Conservation (phyloP, 176 grass and related monocot genomes). For the Secale cereale region DNA sequence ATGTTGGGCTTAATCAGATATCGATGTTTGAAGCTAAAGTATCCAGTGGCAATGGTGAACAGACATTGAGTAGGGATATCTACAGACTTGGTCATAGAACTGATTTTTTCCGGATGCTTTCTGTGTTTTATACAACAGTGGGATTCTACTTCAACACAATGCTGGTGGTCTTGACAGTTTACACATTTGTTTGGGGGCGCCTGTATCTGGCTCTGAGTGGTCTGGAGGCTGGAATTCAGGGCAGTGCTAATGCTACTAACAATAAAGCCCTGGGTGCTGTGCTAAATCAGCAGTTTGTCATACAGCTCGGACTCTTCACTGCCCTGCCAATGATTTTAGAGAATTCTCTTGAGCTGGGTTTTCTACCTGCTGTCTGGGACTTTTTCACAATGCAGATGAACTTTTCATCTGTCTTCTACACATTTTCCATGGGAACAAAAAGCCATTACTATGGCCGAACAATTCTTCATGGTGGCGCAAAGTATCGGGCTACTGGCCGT, state of each 20-base stretch:
- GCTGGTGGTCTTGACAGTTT: constrained; percentile 94
- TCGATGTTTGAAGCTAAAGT: constrained; percentile 99
- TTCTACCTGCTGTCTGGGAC: constrained; percentile 83
- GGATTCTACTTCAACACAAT: constrained; percentile 99
- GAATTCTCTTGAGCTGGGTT: constrained; percentile 86
- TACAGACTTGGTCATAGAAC: constrained; percentile 93
- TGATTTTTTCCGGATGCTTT: constrained; percentile 93
- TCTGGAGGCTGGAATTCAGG: constrained; percentile 76
- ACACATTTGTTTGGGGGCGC: constrained; percentile 91
- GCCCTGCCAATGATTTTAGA: constrained; percentile 95
- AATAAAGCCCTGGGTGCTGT: constrained; percentile 80
- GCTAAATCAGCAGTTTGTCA: constrained; percentile 91
- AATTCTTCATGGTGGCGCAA: constrained; percentile 98
- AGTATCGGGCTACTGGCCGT: constrained; percentile 93
- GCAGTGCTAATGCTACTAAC: constrained; percentile 68
- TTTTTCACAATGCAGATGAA: constrained; percentile 97
- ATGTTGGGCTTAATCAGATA: constrained; percentile 97
- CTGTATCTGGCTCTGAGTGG: constrained; percentile 93
- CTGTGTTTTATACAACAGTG: constrained; percentile 93
- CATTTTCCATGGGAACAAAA: constrained; percentile 97
- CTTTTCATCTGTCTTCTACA: constrained; percentile 91
- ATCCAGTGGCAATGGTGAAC: constrained; percentile 95
- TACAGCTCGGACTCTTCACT: constrained; percentile 90
- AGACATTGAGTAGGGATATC: constrained; percentile 93
- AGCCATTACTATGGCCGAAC: constrained; percentile 93